Conservation (phyloP, 1,284 basidiomycete genomes). For the Sanguinoderma infundibulare region DNA sequence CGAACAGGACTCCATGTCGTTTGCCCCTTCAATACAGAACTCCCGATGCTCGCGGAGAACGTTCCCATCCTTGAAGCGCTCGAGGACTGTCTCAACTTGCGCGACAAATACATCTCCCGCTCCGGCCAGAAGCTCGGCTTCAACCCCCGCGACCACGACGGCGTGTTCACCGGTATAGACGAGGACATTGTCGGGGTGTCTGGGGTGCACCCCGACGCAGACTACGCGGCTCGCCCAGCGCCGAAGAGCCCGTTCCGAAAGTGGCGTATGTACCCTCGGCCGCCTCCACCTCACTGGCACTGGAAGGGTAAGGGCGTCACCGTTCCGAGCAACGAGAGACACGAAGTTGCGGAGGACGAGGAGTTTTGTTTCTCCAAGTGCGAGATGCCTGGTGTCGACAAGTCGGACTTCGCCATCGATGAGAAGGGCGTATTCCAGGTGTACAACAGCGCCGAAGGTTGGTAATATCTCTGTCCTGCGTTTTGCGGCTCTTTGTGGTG, state of each 20-base stretch:
- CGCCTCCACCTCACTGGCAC: slow-evolving; percentile 94
- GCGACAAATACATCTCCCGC: slow-evolving; percentile 89
- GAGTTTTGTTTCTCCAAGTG: slow-evolving; percentile 74
- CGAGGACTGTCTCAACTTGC: slow-evolving; percentile 81
- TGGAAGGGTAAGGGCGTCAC: slow-evolving; percentile 66
- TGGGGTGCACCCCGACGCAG: slow-evolving; percentile 66
- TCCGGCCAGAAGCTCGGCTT: slow-evolving; percentile 91
- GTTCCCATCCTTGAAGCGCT: slow-evolving; percentile 62
- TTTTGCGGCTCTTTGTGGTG: background rate
- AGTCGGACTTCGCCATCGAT: slow-evolving; percentile 77
- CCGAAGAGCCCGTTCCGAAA: slow-evolving; percentile 46
- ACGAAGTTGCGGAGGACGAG: slow-evolving; percentile 42
- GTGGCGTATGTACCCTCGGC: slow-evolving; percentile 90
- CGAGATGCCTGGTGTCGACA: slow-evolving; percentile 63
- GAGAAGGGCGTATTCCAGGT: slow-evolving; percentile 89
- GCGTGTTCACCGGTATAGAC: slow-evolving; percentile 64
- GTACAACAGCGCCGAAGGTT: slow-evolving; percentile 55
- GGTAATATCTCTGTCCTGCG: background rate
- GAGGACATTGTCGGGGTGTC: slow-evolving; percentile 66
- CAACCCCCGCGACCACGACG: slow-evolving; percentile 90
- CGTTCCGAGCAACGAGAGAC: slow-evolving; percentile 48
- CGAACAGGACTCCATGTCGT: background rate
- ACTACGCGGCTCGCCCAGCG: slow-evolving; percentile 31
- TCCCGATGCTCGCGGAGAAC: slow-evolving; percentile 56
- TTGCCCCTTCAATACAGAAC: slow-evolving; percentile 32